Evolutionary conservation across 139 green algal genomes (phyloP).

Genomic region (Dunaliella sp.): DNA sequence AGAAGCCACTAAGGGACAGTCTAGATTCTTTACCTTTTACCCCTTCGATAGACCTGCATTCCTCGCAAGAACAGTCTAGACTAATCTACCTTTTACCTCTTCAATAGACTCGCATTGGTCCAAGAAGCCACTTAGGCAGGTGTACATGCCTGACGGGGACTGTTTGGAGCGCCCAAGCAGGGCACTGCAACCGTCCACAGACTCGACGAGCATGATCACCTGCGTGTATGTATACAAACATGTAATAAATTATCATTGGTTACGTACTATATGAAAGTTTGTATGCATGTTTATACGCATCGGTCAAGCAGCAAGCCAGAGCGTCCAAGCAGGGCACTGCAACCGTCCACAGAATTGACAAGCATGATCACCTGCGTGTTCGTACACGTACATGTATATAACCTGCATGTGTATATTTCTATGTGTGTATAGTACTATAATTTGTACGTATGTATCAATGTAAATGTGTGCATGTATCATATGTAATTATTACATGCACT

Average conservation of each 20-base stretch:
- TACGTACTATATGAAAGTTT: too few species aligned
- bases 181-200: slow-evolving; percentile 52
- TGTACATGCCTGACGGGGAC: slow-evolving; percentile 67
- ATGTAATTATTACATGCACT: too few species aligned
- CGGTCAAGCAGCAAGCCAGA: too few species aligned
- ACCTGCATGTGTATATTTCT: too few species aligned
- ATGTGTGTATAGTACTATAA: too few species aligned
- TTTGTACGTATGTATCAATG: too few species aligned
- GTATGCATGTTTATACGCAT: too few species aligned
- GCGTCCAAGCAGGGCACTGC: slow-evolving; percentile 65
- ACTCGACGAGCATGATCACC: slow-evolving; percentile 81
- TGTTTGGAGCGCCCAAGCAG: slow-evolving; percentile 66
- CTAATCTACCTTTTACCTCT: slow-evolving; percentile 53
- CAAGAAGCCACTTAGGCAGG: slow-evolving; percentile 77
- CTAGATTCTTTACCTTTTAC: too few species aligned
- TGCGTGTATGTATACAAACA: slow-evolving; percentile 16
- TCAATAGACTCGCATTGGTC: slow-evolving; percentile 82
- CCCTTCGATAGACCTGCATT: too few species aligned
- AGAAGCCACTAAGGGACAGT: slow-evolving; percentile 75
- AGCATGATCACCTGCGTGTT: slow-evolving; percentile 82
- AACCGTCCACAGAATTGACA: slow-evolving; percentile 67
- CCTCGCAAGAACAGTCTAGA: too few species aligned
- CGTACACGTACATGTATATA: too few species aligned
- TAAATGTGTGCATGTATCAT: too few species aligned
- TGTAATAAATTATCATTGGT: neutral